These are phyloP conservation scores for Fusarium equiseti DNA, from an alignment of 2,329 filamentous ascomycete genomes.

Conservation along the genomic window DNA sequence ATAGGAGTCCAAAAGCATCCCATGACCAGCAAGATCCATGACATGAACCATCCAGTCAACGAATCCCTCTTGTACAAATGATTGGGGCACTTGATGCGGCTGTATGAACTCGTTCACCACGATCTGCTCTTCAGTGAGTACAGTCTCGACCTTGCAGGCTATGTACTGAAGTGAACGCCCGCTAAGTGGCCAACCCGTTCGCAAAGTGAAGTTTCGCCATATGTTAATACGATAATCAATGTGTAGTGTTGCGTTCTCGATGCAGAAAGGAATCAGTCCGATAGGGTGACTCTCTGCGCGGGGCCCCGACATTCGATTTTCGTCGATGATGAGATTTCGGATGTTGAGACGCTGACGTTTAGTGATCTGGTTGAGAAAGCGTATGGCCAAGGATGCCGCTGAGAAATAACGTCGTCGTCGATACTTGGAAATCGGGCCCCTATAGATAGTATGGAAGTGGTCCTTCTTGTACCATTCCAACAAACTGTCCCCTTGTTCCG, in stretches of 20 bases:
- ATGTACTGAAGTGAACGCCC: too few relatives aligned
- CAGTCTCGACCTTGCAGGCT: too few relatives aligned
- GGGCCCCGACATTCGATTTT: neutral
- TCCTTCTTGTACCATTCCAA: neutral
- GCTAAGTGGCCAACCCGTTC: too few relatives aligned
- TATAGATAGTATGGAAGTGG: neutral
- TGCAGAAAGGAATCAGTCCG: constrained; percentile 26
- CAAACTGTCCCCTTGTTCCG: too few relatives aligned
- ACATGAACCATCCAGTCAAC: neutral
- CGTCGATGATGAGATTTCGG: neutral
- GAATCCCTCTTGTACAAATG: neutral
- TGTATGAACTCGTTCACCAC: too few relatives aligned
- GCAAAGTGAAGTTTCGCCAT: neutral
- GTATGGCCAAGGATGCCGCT: neutral
- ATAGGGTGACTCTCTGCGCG: neutral
- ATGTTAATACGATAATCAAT: constrained; percentile 19
- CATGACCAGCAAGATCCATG: neutral
- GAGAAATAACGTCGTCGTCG: constrained; percentile 10
- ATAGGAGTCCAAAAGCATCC: constrained; percentile 5
- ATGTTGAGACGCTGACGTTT: neutral
- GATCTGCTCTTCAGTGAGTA: neutral
- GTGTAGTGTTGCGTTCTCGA: constrained; percentile 8
- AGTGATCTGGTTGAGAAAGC: neutral
- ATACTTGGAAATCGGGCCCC: neutral
- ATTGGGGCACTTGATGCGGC: neutral